Percentiles rank a stretch among this genome's conserved stretches.
These are phyloP conservation scores for Aspergillus carbonarius DNA, from an alignment of 2,329 filamentous ascomycete species.

Conservation along the genomic window DNA sequence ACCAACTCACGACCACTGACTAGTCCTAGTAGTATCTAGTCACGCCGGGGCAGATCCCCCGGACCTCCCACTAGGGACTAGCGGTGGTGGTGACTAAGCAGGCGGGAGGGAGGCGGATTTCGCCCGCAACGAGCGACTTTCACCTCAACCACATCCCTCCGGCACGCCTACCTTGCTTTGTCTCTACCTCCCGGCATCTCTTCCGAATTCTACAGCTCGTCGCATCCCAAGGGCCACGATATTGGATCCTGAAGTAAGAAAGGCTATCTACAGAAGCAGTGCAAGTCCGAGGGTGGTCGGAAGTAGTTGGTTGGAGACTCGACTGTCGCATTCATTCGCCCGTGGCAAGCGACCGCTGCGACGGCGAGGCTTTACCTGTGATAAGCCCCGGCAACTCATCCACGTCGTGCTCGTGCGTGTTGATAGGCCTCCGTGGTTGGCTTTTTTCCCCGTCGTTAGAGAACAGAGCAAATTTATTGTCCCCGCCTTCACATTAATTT, in stretches of 20 bases:
- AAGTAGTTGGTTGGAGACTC: conserved; percentile 13
- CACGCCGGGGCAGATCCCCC: background rate
- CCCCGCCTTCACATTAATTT: conserved; percentile 3
- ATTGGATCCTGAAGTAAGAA: conserved; percentile 1
- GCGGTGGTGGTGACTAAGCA: conserved; percentile 34
- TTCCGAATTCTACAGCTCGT: background rate
- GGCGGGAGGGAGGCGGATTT: conserved; percentile 34
- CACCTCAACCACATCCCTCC: conserved; percentile 36
- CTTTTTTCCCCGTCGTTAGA: conserved; percentile 12
- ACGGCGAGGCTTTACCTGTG: conserved; percentile 16
- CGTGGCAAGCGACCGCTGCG: conserved; percentile 22
- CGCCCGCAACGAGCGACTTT: conserved; percentile 37
- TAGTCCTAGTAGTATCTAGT: background rate
- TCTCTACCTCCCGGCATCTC: background rate
- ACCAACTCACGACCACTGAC: too few species aligned
- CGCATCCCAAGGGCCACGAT: background rate
- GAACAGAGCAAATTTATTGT: conserved; percentile 1
- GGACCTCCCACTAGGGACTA: conserved; percentile 3
- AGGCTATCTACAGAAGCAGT: conserved; percentile 5
- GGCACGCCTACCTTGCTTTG: conserved; percentile 13
- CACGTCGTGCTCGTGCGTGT: conserved; percentile 3
- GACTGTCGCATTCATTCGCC: conserved; percentile 20
- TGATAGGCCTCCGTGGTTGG: conserved; percentile 5
- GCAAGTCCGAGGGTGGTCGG: conserved; percentile 10
- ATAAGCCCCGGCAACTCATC: conserved; percentile 13